Evolutionary conservation across 2,329 filamentous ascomycete species (phyloP).

Genomic region (Decorospora gaudefroyi): DNA sequence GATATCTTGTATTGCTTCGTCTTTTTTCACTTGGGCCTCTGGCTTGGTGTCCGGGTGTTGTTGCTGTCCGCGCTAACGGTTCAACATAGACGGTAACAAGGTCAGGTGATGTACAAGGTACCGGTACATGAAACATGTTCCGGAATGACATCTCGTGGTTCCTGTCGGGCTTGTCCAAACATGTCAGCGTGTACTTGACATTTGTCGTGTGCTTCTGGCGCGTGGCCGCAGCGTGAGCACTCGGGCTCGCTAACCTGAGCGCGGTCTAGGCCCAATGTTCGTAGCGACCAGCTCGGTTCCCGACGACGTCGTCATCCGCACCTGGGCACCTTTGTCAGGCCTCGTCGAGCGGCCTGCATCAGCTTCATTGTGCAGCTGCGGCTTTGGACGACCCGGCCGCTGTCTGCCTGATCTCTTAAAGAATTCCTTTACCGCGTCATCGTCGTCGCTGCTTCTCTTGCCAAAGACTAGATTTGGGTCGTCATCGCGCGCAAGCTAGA

Average conservation of each 20-base stretch:
- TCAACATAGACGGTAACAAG: no score
- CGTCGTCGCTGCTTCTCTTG: constrained; percentile 10
- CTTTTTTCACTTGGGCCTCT: no score
- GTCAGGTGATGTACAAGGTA: no score
- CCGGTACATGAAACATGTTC: constrained; percentile 1
- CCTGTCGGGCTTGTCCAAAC: background rate
- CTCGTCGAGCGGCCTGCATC: constrained; percentile 17
- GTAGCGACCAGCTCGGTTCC: no score
- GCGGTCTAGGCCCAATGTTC: constrained; percentile 12
- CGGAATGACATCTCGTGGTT: constrained; percentile 36
- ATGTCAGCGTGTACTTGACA: constrained; percentile 13
- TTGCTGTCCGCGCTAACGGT: no score
- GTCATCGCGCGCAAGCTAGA: constrained; percentile 10
- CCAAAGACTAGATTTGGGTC: constrained; percentile 6
- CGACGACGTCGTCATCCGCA: constrained; percentile 14
- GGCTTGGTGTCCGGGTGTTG: no score
- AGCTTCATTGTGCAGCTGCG: constrained; percentile 15
- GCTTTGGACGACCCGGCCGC: constrained; percentile 1
- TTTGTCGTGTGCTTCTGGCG: constrained; percentile 27
- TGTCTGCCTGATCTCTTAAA: constrained; percentile 18
- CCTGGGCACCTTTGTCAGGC: constrained; percentile 19
- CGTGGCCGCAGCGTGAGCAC: constrained; percentile 19
- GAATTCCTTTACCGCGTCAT: constrained; percentile 8
- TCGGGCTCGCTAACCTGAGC: constrained; percentile 27
- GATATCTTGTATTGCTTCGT: no score